Base-by-base conservation (phyloP, 164 flowering plant genomes). In the Chloranthus sessilifolius region DNA sequence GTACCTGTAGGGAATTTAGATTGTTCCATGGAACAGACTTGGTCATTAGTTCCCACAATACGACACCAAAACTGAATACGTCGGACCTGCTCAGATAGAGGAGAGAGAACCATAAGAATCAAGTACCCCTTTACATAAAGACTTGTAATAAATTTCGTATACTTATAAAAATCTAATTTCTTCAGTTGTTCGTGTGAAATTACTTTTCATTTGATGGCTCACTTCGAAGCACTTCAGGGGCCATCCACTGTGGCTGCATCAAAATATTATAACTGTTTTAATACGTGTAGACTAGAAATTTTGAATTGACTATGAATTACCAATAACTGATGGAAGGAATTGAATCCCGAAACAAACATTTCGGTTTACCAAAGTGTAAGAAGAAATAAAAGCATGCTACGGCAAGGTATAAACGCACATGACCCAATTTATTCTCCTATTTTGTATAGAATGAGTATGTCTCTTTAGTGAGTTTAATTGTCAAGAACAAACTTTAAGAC, bases 171-270 rank as follows among this genome's bases (percentile, higher is more conserved):
- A 23, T 23, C 26, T 22, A 22, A 3, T 5, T 45, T 50, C 25
- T 41, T 25, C 26, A 25, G 30, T 44, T 2, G 17, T 59, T 14
- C n/a, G n/a, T 24, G 9, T 16, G 51, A 36, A 31, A 20, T 70
- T 70, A 89, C 97, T 89, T 89, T 58, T 89, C 95, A 71, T 87
- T 82, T 34, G 89, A 83, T 62, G 88, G 88, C 61, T 88, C 96
- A 43, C 72, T 88, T n/a, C 94, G 76, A n/a, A 88, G 94, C 30
- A 88, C 81, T 82, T 88, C 96, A 43, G 96, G 96, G 39, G 96
- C 96, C 96, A 88, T 88, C 96, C 96, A 88, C 56, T 84, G 88
- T 38, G 96, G 94, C 96, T 88, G 94, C 74, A 69, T 46, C 22
- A 56, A 56, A 8, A 38, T 10, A 24, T n/a, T 39, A 40, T 21